phyloP scores from a whole-genome alignment of 768 basidiomycete genomes.

The Clitopilus passeckerianus region DNA sequence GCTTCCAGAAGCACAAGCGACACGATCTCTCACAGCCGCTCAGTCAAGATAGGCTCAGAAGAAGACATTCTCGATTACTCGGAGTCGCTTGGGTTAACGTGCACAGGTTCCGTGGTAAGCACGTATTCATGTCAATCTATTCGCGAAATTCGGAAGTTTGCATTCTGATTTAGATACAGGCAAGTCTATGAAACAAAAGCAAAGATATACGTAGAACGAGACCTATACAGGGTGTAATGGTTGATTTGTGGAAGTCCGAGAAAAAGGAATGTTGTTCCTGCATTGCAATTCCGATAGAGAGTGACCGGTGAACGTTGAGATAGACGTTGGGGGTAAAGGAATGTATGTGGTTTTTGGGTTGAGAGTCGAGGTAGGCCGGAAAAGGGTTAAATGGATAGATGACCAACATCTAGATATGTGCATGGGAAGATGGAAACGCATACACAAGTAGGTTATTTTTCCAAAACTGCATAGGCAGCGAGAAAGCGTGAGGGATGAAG shows the following conservation, averaged over 20 bases:
- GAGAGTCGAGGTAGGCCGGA: background rate
- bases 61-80: too few relatives aligned
- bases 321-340: background rate
- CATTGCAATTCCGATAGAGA: background rate
- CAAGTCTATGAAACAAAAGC: background rate
- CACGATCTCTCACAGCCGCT: too few relatives aligned
- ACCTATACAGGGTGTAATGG: background rate
- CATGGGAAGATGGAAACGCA: background rate
- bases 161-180: background rate
- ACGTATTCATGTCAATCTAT: background rate
- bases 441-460: background rate
- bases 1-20: too few relatives aligned
- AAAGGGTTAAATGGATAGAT: background rate
- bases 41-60: too few relatives aligned
- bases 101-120: too few relatives aligned
- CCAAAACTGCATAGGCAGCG: background rate
- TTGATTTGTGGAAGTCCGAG: background rate
- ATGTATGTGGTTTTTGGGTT: background rate
- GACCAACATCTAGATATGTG: background rate
- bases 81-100: too few relatives aligned
- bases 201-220: background rate
- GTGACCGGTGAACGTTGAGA: background rate
- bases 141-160: background rate
- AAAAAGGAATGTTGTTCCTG: background rate
- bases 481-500: background rate